Base-by-base conservation (phyloP, 2,329 filamentous ascomycete species). In the Laburnicola sp. region DNA sequence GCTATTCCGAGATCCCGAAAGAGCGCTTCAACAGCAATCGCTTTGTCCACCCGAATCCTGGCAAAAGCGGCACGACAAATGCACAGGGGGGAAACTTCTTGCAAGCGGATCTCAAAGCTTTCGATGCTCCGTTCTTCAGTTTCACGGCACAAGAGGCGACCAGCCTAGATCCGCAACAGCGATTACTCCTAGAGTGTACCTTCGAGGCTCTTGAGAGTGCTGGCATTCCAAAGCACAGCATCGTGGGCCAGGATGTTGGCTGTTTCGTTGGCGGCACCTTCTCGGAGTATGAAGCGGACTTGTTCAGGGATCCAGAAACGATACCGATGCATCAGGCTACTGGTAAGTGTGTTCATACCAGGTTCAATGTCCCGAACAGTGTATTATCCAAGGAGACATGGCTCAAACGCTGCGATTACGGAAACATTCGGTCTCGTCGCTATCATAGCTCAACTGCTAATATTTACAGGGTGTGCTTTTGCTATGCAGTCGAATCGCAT, bases 131-230 rank as follows among this genome's bases (percentile, higher is more conserved):
- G 0, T 71, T 72, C 39, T 71, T 71, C 45, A 59, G 59, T 22
- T 61, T 70, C 31, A 65, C 56, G 0, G 48, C 56, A 4, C 51
- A 59, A 16, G 69, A 72, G 31, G 66, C 68, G 3, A 57, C 47
- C 4, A 54, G 54, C 31, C 45, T 71, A 34, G 70, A 73, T 40
- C 69, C 68, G 4, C 65, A 72, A 28, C 70, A 74, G 34, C 62
- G 70, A 0, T 51, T 68, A 1, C 53, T 70, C 1, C 57, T 74
- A 1, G 71, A 74, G 48, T 62, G 62, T 9, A 61, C 64, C 0
- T 73, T 71, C 23, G 68, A 75, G 53, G 71, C 74, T 0, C 56
- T 83, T 0, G 75, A 77, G 40, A 72, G 63, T 48, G 72, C 63
- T 10, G 72, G 70, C 6, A 52, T 70, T 0, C 58, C 63, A 2